phyloP scores from a whole-genome alignment of 306 rosid genomes.

The Begonia masoniana region DNA sequence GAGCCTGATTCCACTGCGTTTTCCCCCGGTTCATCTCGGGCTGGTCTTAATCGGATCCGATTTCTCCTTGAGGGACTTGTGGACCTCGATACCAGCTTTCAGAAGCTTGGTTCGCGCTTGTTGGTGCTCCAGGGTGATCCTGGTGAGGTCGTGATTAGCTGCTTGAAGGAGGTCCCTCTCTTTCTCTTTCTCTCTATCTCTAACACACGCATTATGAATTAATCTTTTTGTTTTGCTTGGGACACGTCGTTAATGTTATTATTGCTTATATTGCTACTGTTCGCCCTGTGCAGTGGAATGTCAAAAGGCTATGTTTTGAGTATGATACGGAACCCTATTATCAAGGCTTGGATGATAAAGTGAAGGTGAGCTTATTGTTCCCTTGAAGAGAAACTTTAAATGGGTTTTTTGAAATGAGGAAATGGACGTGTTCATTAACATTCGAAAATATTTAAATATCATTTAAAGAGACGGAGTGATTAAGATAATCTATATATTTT shows the following conservation, averaged over 20 bases:
- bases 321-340: slow-evolving; percentile 86
- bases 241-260: background rate
- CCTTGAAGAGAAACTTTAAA: no score
- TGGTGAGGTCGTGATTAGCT: slow-evolving; percentile 35
- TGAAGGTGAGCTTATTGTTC: slow-evolving; percentile 33
- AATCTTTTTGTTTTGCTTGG: background rate
- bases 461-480: background rate
- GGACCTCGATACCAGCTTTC: slow-evolving; percentile 52
- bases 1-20: slow-evolving; percentile 41
- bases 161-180: slow-evolving; percentile 55
- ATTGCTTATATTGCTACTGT: slow-evolving; percentile 5
- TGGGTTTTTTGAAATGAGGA: background rate
- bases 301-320: slow-evolving; percentile 70
- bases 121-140: slow-evolving; percentile 74
- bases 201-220: background rate
- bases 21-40: slow-evolving; percentile 44
- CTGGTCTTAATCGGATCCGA: slow-evolving; percentile 60
- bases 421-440: background rate
- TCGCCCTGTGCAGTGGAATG: slow-evolving; percentile 52
- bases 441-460: background rate
- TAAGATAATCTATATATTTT: background rate
- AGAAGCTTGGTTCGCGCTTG: slow-evolving; percentile 63
- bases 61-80: slow-evolving; percentile 65
- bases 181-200: background rate
- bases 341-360: slow-evolving; percentile 51